Evolutionary conservation across 2,329 filamentous ascomycete species (phyloP), one percentile per base, ranked within the genome.

Genomic region (Cladophialophora psammophila): DNA sequence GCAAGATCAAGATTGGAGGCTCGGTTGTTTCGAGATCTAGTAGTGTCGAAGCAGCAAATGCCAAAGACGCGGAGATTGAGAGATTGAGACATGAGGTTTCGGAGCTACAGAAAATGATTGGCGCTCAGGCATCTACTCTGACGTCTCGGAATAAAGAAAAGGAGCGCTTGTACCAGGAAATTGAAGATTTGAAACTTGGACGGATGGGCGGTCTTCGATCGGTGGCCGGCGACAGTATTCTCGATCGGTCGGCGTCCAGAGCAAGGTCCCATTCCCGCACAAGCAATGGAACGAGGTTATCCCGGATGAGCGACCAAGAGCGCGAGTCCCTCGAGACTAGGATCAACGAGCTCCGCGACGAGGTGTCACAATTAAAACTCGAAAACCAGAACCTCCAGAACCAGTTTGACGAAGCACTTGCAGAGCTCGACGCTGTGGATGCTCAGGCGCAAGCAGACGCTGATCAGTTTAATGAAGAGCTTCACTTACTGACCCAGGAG

Each of bases 61-160:
- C 83, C 36, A 80, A 86, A 54, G 89, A 86, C 72, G 89, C 85
- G 69, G 93, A 97, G 68, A 80, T 93, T 64, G 90, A 93, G 69
- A 90, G 96, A 72, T 82, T 98, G 34, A 90, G 92, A 60, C 93
- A 94, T 75, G 94, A 98, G 75, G 98, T 97, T 74, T 92, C 93
- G 2, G 94, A 97, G 77, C 80, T 99, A 36, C 88, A 94, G 61
- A 91, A 94, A 62, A 94, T 98, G 78, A 91, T 98, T 35, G 93
- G 94, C 68, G 95, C 95, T 2, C 95, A 99, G 77, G 96, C 94
- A 0, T 97, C 94, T 0, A 98, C 99, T 93, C 86, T 99, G 38
- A 97, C 94, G 0, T 98, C 95, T 40, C 87, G 95, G 31, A 97
- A 97, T 75, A 91, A 93, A 32, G 95, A 99, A 76, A 96, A 97